A percentile compares a stretch with the other conserved stretches of the same genome.
Evolutionary conservation across 2,329 filamentous ascomycete genomes (phyloP).

Genomic region (Pseudogymnoascus sp.): DNA sequence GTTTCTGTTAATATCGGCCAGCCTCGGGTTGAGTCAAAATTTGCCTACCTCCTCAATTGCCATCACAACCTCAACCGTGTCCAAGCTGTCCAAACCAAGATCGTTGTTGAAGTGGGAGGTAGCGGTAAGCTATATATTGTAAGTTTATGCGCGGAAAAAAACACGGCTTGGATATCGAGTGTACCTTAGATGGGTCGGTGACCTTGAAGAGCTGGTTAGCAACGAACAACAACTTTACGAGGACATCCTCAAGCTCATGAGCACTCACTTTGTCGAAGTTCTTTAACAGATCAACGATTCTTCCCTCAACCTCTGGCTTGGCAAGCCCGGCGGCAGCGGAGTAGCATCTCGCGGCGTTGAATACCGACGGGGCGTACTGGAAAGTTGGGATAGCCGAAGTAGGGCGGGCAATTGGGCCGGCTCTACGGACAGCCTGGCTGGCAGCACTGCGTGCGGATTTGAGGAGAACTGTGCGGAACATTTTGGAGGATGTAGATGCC

Average conservation of each 20-base stretch:
- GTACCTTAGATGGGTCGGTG: slow-evolving; percentile 57
- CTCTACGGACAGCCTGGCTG: slow-evolving; percentile 43
- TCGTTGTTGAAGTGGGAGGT: slow-evolving; percentile 93
- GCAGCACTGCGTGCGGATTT: slow-evolving; percentile 57
- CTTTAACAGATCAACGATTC: slow-evolving; percentile 86
- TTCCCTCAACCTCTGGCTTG: slow-evolving; percentile 79
- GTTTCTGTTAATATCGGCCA: slow-evolving; percentile 23
- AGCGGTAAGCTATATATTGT: slow-evolving; percentile 60
- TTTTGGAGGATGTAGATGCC: slow-evolving; percentile 39
- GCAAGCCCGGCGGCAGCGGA: slow-evolving; percentile 71
- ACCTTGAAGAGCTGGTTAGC: slow-evolving; percentile 44
- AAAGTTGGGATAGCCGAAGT: slow-evolving; percentile 55
- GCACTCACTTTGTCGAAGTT: slow-evolving; percentile 88
- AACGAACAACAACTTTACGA: slow-evolving; percentile 2
- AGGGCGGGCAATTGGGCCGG: slow-evolving; percentile 51
- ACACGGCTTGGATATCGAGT: slow-evolving; percentile 17
- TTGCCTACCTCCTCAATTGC: slow-evolving; percentile 76
- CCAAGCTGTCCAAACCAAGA: slow-evolving; percentile 91
- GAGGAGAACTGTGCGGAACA: slow-evolving; percentile 86
- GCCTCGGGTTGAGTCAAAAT: background rate
- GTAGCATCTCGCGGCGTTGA: slow-evolving; percentile 74
- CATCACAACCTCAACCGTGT: slow-evolving; percentile 99
- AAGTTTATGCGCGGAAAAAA: slow-evolving; percentile 21
- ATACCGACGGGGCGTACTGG: slow-evolving; percentile 56
- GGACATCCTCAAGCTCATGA: slow-evolving; percentile 3